Percentiles rank a stretch among this genome's conserved stretches.
Conservation (phyloP, 2,329 filamentous ascomycete species). For the Fusarium camptoceras region DNA sequence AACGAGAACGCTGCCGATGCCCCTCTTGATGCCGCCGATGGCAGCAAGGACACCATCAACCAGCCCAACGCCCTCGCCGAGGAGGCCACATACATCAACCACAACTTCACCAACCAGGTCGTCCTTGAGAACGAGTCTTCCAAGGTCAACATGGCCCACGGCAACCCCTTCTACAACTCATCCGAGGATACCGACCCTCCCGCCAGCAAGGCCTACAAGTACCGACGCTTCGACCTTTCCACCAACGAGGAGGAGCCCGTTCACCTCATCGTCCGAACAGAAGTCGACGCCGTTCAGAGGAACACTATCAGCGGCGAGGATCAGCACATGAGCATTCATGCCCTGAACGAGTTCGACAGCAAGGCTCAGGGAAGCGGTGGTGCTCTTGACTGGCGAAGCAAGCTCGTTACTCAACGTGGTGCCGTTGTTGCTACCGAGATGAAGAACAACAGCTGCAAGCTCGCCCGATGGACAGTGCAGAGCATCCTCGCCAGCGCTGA, state of each 20-base stretch:
- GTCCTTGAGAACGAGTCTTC: slow-evolving; percentile 82
- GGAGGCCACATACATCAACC: slow-evolving; percentile 99
- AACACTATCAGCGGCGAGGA: slow-evolving; percentile 93
- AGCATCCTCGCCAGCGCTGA: slow-evolving; percentile 97
- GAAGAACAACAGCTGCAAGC: slow-evolving; percentile 99
- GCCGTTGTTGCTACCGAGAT: slow-evolving; percentile 98
- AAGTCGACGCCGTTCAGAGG: slow-evolving; percentile 95
- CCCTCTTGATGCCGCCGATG: slow-evolving; percentile 89
- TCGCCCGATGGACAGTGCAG: slow-evolving; percentile 97
- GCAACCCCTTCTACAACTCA: slow-evolving; percentile 97
- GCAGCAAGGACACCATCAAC: slow-evolving; percentile 95
- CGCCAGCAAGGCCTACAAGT: slow-evolving; percentile 98
- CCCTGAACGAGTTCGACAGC: slow-evolving; percentile 98
- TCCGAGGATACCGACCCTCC: slow-evolving; percentile 92
- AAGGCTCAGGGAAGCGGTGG: slow-evolving; percentile 96
- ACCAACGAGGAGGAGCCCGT: slow-evolving; percentile 95
- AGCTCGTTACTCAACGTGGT: slow-evolving; percentile 93
- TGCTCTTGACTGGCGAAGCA: slow-evolving; percentile 95
- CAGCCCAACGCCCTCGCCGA: slow-evolving; percentile 92
- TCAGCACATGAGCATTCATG: slow-evolving; percentile 91
- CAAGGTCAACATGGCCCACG: slow-evolving; percentile 86
- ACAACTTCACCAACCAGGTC: slow-evolving; percentile 98
- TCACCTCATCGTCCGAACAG: slow-evolving; percentile 91
- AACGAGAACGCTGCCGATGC: slow-evolving; percentile 99
- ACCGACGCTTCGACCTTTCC: slow-evolving; percentile 95